A percentile compares a stretch with the other conserved stretches of the same genome.
Conservation (phyloP, 768 basidiomycete genomes). For the Lactarius quietus region DNA sequence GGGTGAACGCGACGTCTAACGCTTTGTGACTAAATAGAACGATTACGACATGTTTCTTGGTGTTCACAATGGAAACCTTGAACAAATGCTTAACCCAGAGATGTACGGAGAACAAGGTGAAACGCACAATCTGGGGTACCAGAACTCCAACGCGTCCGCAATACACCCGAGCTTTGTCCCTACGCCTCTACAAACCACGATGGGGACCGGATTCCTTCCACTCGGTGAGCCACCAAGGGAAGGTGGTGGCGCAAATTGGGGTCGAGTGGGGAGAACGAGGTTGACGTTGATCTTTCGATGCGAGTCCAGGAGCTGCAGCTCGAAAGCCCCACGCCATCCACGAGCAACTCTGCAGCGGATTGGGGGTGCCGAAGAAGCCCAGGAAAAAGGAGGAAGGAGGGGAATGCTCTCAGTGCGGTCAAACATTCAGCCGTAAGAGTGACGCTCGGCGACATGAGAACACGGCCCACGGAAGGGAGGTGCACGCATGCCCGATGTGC, state of each 20-base stretch:
- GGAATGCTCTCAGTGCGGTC: conserved; percentile 10
- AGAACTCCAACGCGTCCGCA: neutral
- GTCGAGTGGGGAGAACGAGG: neutral
- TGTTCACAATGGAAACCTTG: neutral
- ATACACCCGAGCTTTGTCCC: neutral
- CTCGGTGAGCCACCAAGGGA: neutral
- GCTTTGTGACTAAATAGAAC: neutral
- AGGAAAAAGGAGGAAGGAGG: conserved; percentile 18
- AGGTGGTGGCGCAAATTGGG: neutral
- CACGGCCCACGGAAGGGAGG: conserved; percentile 9
- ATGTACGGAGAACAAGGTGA: neutral
- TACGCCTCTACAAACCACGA: neutral
- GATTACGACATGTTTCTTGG: neutral
- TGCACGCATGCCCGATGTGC: conserved; percentile 14
- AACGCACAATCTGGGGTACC: neutral
- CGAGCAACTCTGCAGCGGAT: neutral
- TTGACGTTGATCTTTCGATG: neutral
- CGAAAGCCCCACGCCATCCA: neutral
- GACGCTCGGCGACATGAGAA: conserved; percentile 18
- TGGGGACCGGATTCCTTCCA: neutral
- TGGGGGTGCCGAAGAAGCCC: neutral
- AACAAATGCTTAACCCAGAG: neutral
- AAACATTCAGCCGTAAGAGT: conserved; percentile 16
- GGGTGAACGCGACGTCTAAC: neutral
- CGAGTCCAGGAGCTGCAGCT: neutral